These are phyloP conservation scores for Mortierella sp. DNA, from an alignment of 371 early-diverging fungal genomes.

Conservation along the genomic window DNA sequence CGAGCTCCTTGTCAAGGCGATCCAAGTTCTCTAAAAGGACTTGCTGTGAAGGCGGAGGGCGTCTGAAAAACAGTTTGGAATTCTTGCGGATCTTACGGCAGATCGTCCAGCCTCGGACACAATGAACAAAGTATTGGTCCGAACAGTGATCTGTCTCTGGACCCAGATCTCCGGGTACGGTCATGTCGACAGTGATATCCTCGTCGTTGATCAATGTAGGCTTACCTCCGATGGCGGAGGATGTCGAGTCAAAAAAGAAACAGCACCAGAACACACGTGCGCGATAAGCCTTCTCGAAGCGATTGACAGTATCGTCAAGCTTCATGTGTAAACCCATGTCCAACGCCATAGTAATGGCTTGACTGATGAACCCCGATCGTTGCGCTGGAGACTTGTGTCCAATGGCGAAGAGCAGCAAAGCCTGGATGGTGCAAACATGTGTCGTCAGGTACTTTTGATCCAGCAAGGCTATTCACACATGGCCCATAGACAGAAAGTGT, in stretches of 20 bases:
- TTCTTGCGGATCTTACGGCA: slow-evolving; percentile 52
- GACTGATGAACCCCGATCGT: slow-evolving; percentile 50
- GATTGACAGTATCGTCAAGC: slow-evolving; percentile 22
- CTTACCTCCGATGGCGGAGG: slow-evolving; percentile 49
- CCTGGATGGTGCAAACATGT: slow-evolving; percentile 48
- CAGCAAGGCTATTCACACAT: slow-evolving; percentile 19
- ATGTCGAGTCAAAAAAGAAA: slow-evolving; percentile 42
- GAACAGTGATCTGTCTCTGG: slow-evolving; percentile 40
- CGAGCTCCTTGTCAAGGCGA: slow-evolving; percentile 40
- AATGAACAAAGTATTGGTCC: slow-evolving; percentile 48
- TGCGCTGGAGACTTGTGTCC: slow-evolving; percentile 51
- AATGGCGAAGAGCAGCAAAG: slow-evolving; percentile 44
- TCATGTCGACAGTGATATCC: slow-evolving; percentile 39
- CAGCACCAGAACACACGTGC: slow-evolving; percentile 48
- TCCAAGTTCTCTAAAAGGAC: slow-evolving; percentile 29
- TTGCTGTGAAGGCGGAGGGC: slow-evolving; percentile 22
- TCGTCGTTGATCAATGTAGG: slow-evolving; percentile 49
- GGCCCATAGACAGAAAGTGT: no score
- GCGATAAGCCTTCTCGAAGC: slow-evolving; percentile 28
- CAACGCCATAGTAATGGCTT: slow-evolving; percentile 48
- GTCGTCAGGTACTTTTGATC: slow-evolving; percentile 50
- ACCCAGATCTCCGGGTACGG: slow-evolving; percentile 27
- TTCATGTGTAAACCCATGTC: slow-evolving; percentile 46
- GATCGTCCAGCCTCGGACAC: slow-evolving; percentile 42
- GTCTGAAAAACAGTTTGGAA: slow-evolving; percentile 30